phyloP scores from a whole-genome alignment of 257 asterid species.

The Petunia axillaris region DNA sequence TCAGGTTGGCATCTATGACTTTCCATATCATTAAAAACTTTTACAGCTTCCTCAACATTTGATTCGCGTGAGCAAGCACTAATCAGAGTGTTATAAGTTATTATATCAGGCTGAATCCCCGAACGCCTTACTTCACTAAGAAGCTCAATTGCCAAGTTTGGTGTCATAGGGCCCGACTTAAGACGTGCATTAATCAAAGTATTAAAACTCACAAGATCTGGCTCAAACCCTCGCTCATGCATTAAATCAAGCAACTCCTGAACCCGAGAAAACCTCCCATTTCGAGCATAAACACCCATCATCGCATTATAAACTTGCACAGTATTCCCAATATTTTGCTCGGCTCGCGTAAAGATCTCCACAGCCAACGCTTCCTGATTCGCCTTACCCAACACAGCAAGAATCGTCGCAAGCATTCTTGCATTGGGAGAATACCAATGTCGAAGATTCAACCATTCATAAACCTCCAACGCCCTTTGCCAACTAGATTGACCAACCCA shows the following conservation, averaged over 20 bases:
- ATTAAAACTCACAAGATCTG: conserved; percentile 93
- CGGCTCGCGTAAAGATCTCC: conserved; percentile 77
- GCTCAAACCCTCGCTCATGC: conserved; percentile 82
- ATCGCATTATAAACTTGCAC: conserved; percentile 94
- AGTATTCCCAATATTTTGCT: conserved; percentile 53
- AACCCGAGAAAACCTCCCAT: conserved; percentile 71
- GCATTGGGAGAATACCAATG: conserved; percentile 89
- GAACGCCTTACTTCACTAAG: conserved; percentile 77
- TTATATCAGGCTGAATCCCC: conserved; percentile 81
- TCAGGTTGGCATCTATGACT: conserved; percentile 79
- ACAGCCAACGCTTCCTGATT: conserved; percentile 85
- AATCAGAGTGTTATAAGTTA: conserved; percentile 86
- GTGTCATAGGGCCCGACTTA: conserved; percentile 70
- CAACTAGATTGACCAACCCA: conserved; percentile 82
- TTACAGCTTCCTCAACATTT: conserved; percentile 82
- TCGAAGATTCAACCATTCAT: conserved; percentile 88
- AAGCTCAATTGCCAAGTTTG: conserved; percentile 68
- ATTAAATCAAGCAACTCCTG: conserved; percentile 79
- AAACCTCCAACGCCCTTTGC: conserved; percentile 94
- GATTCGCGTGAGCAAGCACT: conserved; percentile 92
- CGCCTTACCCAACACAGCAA: conserved; percentile 88
- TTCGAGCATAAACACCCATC: conserved; percentile 97
- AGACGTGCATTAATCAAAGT: conserved; percentile 89
- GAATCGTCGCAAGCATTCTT: conserved; percentile 84
- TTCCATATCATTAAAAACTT: conserved; percentile 79